These are phyloP conservation scores for Pyrenochaeta sp. DNA, from an alignment of 2,329 filamentous ascomycete species.

Conservation along the genomic window DNA sequence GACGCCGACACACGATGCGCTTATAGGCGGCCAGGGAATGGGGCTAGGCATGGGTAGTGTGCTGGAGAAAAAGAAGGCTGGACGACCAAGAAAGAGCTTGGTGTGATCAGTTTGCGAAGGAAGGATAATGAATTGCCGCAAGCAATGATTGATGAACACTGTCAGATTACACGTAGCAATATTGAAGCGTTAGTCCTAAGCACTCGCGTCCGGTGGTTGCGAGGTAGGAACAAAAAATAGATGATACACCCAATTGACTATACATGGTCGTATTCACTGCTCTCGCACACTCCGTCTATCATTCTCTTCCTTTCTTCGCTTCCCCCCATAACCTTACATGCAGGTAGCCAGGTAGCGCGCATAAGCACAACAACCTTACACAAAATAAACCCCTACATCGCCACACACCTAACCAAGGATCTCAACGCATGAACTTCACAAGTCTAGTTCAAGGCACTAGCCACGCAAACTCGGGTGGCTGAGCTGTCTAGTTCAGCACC, in stretches of 20 bases:
- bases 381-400: neutral
- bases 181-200: neutral
- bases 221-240: neutral
- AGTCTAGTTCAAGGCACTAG: neutral
- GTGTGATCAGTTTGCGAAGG: slow-evolving; percentile 8
- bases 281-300: neutral
- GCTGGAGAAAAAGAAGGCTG: slow-evolving; percentile 34
- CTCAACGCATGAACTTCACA: slow-evolving; percentile 5
- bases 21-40: slow-evolving; percentile 17
- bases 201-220: neutral
- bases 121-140: neutral
- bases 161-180: neutral
- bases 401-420: slow-evolving; percentile 1
- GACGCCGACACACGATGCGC: slow-evolving; percentile 28
- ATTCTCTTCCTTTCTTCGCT: neutral
- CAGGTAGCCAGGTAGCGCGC: neutral
- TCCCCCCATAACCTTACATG: neutral
- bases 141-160: neutral
- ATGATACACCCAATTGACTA: neutral
- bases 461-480: neutral
- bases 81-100: slow-evolving; percentile 37
- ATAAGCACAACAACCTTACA: neutral
- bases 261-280: neutral
- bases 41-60: slow-evolving; percentile 3
- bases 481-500: neutral